Evolutionary conservation across 352 stramenopile species (phyloP), one percentile per base, ranked within the genome.

Genomic region (Phytophthora hybrid): DNA sequence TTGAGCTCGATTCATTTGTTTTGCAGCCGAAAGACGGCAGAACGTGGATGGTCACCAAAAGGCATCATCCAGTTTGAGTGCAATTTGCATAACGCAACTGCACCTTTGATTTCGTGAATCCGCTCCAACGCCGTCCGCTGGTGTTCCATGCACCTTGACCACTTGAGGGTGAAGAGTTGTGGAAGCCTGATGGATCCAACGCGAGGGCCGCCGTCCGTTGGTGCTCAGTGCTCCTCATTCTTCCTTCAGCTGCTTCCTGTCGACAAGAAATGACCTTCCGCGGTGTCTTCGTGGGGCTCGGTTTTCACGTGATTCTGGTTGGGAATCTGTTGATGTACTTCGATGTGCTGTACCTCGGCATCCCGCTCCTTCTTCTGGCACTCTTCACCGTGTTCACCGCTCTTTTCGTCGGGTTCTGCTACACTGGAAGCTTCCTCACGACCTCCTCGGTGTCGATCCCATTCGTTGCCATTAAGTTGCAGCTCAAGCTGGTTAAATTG

Each of bases 401-500:
- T 13, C 39, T 47, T 47, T 47, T 47, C 39, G 39, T 18, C 39
- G 39, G 13, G 14, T 62, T 73, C 49, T 66, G 66, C 49, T 62
- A 55, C 39, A 53, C 39, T 37, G 57, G 46, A 2, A 26, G 41
- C 1, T 51, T 21, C 7, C 60, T 53, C 57, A 19, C 66, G 3
- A 59, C 19, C 26, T 59, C 34, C 4, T 4, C 13, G 2, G 6
- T 73, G 41, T 23, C 19, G 23, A 46, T 67, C 4, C 66, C 66
- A 29, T 62, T 67, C 29, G 55, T 63, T 19, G 66, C 66, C 16
- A 32, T 73, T 39, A 66, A 66, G 37, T 26, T 73, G 52, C 57
- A 65, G 37, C 54, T 73, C 51, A n/a, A 65, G 32, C 5, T 67
- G 23, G 13, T 53, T 10, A 41, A 11, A 0, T 18, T 60, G 46